Evolutionary conservation across 2,329 filamentous ascomycete species (phyloP).

Genomic region (Fusarium multiceps): DNA sequence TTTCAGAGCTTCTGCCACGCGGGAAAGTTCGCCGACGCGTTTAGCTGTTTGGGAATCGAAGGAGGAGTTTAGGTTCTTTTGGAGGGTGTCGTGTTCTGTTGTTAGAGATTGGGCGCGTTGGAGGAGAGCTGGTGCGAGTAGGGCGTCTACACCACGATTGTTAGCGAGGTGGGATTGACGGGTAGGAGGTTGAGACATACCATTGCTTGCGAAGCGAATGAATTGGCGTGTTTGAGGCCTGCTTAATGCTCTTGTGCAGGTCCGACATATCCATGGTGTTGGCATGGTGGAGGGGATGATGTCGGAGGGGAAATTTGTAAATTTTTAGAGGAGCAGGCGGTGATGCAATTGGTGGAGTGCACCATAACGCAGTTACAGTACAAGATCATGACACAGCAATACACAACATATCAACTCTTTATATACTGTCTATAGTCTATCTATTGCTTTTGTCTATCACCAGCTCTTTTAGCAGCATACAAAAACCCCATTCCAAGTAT

Average conservation of each 20-base stretch:
- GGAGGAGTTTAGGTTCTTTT: constrained; percentile 59
- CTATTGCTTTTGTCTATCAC: constrained; percentile 33
- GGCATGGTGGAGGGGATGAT: constrained; percentile 44
- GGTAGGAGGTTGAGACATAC: constrained; percentile 18
- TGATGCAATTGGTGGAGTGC: constrained; percentile 24
- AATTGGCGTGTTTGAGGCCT: constrained; percentile 44
- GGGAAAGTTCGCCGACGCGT: constrained; percentile 69
- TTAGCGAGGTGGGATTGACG: neutral
- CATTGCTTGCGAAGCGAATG: constrained; percentile 50
- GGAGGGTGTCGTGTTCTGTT: constrained; percentile 67
- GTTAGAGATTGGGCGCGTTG: constrained; percentile 68
- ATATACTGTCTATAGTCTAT: neutral
- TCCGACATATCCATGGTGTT: constrained; percentile 53
- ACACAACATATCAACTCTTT: neutral
- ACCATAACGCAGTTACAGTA: neutral
- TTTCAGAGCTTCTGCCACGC: constrained; percentile 66
- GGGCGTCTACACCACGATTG: constrained; percentile 15
- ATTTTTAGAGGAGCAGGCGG: constrained; percentile 37
- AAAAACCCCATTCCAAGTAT: constrained; percentile 58
- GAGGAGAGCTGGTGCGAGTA: constrained; percentile 66
- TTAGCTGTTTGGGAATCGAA: constrained; percentile 70
- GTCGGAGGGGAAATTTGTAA: constrained; percentile 9
- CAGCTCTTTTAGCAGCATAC: constrained; percentile 53
- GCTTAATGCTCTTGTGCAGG: constrained; percentile 49
- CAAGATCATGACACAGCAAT: neutral